Conservation (phyloP, 371 early-diverging fungal species). For the Ecytonucleospora hepatopenaei region DNA sequence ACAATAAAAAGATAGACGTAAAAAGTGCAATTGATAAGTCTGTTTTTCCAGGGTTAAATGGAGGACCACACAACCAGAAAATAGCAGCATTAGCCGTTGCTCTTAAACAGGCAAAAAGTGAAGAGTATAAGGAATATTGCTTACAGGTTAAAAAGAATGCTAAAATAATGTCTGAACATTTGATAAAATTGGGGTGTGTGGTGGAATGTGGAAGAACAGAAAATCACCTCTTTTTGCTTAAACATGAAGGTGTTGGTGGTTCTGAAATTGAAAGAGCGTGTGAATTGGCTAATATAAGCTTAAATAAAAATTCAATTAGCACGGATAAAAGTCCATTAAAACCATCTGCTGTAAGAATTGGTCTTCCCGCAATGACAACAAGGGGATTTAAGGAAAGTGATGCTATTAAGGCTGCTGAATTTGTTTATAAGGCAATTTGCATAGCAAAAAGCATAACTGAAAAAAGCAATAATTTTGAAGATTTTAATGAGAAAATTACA, state of each 20-base stretch:
- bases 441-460: slow-evolving; percentile 68
- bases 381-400: slow-evolving; percentile 74
- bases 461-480: slow-evolving; percentile 69
- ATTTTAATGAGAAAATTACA: slow-evolving; percentile 60
- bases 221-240: slow-evolving; percentile 56
- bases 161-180: slow-evolving; percentile 67
- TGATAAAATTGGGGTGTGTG: slow-evolving; percentile 64
- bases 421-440: slow-evolving; percentile 73
- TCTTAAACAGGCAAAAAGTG: slow-evolving; percentile 71
- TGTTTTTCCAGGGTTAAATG: slow-evolving; percentile 96
- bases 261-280: slow-evolving; percentile 64
- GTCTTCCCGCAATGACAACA: slow-evolving; percentile 83
- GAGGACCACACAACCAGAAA: slow-evolving; percentile 97
- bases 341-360: slow-evolving; percentile 82
- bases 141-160: slow-evolving; percentile 73
- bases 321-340: slow-evolving; percentile 80
- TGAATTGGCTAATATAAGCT: slow-evolving; percentile 74
- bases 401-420: slow-evolving; percentile 68
- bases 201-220: slow-evolving; percentile 76
- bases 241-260: slow-evolving; percentile 6
- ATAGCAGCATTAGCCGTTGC: slow-evolving; percentile 89
- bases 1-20: slow-evolving; percentile 64
- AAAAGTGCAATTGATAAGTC: slow-evolving; percentile 80
- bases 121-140: slow-evolving; percentile 76
- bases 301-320: slow-evolving; percentile 95